These are phyloP conservation scores for Alternaria longipes DNA, from an alignment of 2,329 filamentous ascomycete species.

Conservation along the genomic window DNA sequence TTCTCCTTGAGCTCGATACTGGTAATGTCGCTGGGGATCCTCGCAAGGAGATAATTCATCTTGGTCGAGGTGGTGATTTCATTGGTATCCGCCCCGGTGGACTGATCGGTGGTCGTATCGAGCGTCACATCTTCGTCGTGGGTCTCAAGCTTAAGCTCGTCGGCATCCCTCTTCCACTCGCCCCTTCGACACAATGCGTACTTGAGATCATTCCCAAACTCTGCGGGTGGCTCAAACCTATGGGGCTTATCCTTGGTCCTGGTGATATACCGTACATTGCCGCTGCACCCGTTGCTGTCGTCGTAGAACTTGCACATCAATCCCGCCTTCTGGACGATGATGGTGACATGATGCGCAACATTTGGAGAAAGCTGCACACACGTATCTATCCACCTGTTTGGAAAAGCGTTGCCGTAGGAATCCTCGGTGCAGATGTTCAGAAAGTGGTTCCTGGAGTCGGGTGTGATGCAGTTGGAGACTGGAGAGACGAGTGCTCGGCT, in stretches of 20 bases:
- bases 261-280: background rate
- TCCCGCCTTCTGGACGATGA: background rate
- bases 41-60: background rate
- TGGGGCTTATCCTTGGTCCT: background rate
- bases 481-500: background rate
- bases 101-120: background rate
- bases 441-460: background rate
- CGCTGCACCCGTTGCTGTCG: background rate
- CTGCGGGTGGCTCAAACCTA: background rate
- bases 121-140: background rate
- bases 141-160: background rate
- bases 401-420: background rate
- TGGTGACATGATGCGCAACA: background rate
- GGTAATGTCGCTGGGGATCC: background rate
- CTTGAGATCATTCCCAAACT: background rate
- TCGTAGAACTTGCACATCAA: background rate
- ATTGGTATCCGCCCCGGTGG: background rate
- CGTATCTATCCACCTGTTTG: background rate
- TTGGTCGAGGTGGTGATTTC: background rate
- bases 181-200: background rate
- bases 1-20: background rate
- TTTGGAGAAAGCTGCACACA: background rate
- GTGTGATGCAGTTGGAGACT: background rate
- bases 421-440: background rate
- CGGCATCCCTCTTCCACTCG: background rate